phyloP scores from a whole-genome alignment of 2,329 filamentous ascomycete genomes.

The Capronia epimyces region DNA sequence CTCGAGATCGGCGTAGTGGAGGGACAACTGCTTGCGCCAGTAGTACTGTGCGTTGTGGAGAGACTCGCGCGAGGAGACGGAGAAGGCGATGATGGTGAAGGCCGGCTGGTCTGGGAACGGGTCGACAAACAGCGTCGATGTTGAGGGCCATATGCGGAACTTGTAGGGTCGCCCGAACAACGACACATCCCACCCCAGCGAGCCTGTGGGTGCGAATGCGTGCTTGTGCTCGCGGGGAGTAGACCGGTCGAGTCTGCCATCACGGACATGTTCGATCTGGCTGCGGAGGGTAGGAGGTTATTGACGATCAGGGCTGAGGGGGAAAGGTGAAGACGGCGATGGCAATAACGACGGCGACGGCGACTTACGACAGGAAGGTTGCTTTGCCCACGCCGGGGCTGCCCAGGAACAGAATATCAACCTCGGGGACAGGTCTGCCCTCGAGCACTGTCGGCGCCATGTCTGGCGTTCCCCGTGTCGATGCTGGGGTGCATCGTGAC shows the following conservation, averaged over 20 bases:
- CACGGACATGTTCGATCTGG: slow-evolving; percentile 16
- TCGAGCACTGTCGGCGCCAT: slow-evolving; percentile 11
- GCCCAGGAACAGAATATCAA: slow-evolving; percentile 53
- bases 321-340: no score
- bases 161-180: slow-evolving; percentile 47
- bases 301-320: no score
- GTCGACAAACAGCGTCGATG: slow-evolving; percentile 53
- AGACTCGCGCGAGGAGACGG: slow-evolving; percentile 50
- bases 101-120: slow-evolving; percentile 50
- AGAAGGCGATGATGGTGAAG: slow-evolving; percentile 55
- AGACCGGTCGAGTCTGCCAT: slow-evolving; percentile 35
- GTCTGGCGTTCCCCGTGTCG: neutral
- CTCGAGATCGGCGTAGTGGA: slow-evolving; percentile 46
- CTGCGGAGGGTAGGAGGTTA: neutral
- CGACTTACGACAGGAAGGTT: slow-evolving; percentile 46
- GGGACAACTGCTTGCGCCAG: slow-evolving; percentile 41
- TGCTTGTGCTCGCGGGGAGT: slow-evolving; percentile 23
- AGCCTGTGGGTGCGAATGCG: slow-evolving; percentile 49
- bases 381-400: slow-evolving; percentile 58
- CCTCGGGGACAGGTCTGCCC: slow-evolving; percentile 17
- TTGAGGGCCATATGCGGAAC: slow-evolving; percentile 55
- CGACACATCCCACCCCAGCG: slow-evolving; percentile 54
- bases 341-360: no score
- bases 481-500: neutral
- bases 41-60: slow-evolving; percentile 45